These are phyloP conservation scores for Symmetrospora coprosmae DNA, from an alignment of 768 basidiomycete species.

Conservation along the genomic window DNA sequence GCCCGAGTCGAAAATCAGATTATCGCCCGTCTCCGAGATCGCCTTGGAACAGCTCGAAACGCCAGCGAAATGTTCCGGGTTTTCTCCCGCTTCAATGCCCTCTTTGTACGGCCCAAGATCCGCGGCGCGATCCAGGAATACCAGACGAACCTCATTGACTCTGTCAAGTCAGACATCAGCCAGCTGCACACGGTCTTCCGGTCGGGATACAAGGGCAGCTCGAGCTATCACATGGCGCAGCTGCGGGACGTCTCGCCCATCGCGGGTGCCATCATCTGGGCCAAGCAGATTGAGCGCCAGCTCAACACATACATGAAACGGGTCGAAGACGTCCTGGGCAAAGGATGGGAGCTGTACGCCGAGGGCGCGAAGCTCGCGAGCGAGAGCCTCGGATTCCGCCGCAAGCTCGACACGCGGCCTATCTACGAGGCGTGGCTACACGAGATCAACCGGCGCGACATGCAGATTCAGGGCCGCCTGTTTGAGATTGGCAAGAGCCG, in stretches of 20 bases:
- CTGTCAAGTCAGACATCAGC: conserved; percentile 96
- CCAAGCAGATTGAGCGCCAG: conserved; percentile 94
- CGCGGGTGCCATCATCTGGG: conserved; percentile 96
- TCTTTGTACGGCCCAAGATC: conserved; percentile 92
- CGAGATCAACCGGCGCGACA: conserved; percentile 83
- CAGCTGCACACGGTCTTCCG: conserved; percentile 95
- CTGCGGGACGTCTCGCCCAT: conserved; percentile 98
- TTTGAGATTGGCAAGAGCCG: conserved; percentile 57
- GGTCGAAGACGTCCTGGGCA: conserved; percentile 90
- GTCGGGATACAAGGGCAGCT: conserved; percentile 84
- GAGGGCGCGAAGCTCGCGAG: conserved; percentile 94
- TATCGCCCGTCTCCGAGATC: conserved; percentile 77
- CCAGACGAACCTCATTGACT: conserved; percentile 95
- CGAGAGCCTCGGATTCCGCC: conserved; percentile 78
- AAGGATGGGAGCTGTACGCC: conserved; percentile 98
- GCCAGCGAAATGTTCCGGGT: conserved; percentile 99
- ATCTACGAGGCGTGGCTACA: conserved; percentile 93
- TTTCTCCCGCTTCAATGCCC: conserved; percentile 93
- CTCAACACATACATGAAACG: conserved; percentile 95
- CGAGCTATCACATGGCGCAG: conserved; percentile 69
- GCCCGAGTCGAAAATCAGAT: conserved; percentile 97
- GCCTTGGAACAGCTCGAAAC: conserved; percentile 84
- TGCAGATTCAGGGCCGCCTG: conserved; percentile 76
- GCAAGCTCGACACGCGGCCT: conserved; percentile 84
- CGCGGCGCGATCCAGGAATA: conserved; percentile 94